These are phyloP conservation scores for Sporothrix protearum DNA, from an alignment of 2,329 filamentous ascomycete species.

Conservation along the genomic window DNA sequence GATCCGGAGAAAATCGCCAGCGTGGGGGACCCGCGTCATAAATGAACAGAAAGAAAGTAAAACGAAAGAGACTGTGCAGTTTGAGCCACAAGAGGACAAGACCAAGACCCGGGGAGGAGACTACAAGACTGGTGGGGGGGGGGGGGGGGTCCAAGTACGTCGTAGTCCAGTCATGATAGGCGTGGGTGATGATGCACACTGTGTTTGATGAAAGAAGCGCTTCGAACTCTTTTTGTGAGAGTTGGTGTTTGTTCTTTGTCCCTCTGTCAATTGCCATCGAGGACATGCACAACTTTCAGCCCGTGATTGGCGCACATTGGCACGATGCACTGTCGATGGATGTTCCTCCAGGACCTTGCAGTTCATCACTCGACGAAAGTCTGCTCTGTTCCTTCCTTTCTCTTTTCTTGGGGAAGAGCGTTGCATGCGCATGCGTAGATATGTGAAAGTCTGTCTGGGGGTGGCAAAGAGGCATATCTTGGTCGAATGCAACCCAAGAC, in stretches of 20 bases:
- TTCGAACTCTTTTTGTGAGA: not conserved
- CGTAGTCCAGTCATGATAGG: not conserved
- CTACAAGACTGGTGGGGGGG: not conserved
- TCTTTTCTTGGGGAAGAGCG: not conserved
- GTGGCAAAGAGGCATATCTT: not conserved
- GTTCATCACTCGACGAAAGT: not conserved
- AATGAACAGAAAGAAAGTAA: not conserved
- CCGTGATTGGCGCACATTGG: not conserved
- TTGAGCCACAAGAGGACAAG: not conserved
- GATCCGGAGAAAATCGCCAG: constrained; percentile 8
- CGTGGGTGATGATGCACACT: not conserved
- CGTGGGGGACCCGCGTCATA: not conserved
- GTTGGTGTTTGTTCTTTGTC: not conserved
- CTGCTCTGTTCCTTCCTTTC: not conserved
- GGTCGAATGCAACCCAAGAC: not conserved
- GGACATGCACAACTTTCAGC: not conserved
- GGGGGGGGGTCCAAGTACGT: no score
- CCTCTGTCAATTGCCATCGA: not conserved
- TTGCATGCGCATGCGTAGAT: not conserved
- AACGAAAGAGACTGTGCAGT: not conserved
- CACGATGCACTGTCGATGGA: not conserved
- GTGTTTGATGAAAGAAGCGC: not conserved
- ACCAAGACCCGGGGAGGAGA: not conserved
- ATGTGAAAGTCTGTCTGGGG: not conserved
- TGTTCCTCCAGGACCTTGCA: not conserved